Evolutionary conservation across 2,329 filamentous ascomycete genomes (phyloP).

Genomic region (Fusarium tuaranense): DNA sequence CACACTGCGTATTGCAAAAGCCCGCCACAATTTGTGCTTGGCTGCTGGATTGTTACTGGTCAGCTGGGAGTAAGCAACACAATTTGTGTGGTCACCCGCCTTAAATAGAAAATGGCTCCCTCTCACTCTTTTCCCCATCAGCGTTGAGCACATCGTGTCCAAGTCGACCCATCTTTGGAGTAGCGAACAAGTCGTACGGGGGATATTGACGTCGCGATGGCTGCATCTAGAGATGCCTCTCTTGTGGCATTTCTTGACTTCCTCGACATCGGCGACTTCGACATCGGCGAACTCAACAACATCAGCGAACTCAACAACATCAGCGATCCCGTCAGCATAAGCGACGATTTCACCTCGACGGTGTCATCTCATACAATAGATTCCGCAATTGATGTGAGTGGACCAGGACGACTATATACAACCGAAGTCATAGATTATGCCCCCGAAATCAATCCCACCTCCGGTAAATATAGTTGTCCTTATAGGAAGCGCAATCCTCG

Average conservation of each 20-base stretch:
- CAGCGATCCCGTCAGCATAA: no score
- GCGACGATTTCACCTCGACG: no score
- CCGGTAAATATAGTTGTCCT: background rate
- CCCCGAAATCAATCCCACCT: background rate
- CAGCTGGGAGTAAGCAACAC: background rate
- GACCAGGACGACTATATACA: no score
- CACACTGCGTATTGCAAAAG: no score
- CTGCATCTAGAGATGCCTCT: no score
- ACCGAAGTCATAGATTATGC: background rate
- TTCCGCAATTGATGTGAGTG: background rate
- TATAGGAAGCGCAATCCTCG: background rate
- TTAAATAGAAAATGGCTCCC: background rate
- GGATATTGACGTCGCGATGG: background rate
- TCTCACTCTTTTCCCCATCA: background rate
- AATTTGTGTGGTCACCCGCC: background rate
- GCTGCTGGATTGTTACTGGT: background rate
- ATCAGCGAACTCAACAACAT: no score
- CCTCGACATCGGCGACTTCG: no score
- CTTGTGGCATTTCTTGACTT: no score
- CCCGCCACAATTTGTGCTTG: background rate
- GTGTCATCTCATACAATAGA: no score
- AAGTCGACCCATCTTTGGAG: background rate
- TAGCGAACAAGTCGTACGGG: background rate
- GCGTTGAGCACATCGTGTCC: background rate
- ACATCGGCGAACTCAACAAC: no score